Evolutionary conservation across 1,139 yeast species (phyloP).

Genomic region (Geotrichum armillariae): DNA sequence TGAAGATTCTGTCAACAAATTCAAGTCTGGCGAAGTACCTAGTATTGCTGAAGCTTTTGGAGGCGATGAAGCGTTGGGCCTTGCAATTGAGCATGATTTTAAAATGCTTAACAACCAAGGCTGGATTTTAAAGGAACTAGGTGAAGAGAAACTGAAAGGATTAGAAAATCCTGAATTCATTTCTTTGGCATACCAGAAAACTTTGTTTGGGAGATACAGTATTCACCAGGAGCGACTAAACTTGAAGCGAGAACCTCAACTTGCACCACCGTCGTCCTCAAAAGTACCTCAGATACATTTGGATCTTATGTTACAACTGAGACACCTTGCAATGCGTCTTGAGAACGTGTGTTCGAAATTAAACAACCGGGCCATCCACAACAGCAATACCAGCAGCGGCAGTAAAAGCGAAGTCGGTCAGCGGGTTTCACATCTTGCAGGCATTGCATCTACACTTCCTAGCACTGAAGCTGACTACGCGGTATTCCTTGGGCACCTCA

Average conservation of each 20-base stretch:
- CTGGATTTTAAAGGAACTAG: constrained; percentile 66
- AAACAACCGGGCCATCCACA: constrained; percentile 23
- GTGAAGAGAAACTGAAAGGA: constrained; percentile 90
- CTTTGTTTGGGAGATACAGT: constrained; percentile 19
- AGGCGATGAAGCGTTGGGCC: constrained; percentile 55
- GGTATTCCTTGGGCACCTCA: constrained; percentile 58
- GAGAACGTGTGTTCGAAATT: constrained; percentile 49
- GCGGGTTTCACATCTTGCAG: constrained; percentile 6
- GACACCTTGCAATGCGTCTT: constrained; percentile 49
- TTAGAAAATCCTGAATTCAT: constrained; percentile 90
- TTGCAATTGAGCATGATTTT: constrained; percentile 67
- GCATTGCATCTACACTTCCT: constrained; percentile 22
- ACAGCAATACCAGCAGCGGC: constrained; percentile 17
- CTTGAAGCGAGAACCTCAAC: constrained; percentile 35
- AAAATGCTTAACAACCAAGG: constrained; percentile 68
- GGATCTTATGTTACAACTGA: constrained; percentile 46
- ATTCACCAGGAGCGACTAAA: constrained; percentile 27
- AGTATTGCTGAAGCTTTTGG: constrained; percentile 62
- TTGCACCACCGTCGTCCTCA: constrained; percentile 26
- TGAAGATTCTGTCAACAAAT: constrained; percentile 52
- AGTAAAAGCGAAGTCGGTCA: constrained; percentile 6
- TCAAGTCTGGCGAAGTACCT: constrained; percentile 41
- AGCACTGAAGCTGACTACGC: constrained; percentile 43
- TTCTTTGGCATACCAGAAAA: constrained; percentile 72
- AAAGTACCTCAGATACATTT: constrained; percentile 15